Conservation (phyloP, 371 early-diverging fungal species). For the Mycotypha africana region DNA sequence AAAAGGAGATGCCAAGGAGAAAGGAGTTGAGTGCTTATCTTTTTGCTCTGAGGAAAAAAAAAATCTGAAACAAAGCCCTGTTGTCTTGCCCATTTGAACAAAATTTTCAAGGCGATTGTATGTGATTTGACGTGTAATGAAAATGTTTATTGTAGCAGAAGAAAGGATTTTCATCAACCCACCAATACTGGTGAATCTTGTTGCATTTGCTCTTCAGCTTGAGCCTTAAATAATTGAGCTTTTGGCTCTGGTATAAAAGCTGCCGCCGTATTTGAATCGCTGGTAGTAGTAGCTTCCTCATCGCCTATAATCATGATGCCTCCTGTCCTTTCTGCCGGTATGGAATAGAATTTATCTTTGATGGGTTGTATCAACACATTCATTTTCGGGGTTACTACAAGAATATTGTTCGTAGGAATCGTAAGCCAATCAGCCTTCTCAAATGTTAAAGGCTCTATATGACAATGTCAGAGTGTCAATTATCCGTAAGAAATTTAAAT, state of each 20-base stretch:
- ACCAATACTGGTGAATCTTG: too few species aligned
- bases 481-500: too few species aligned
- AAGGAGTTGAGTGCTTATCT: not conserved
- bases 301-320: conserved; percentile 33
- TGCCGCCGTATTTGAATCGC: too few species aligned
- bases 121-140: too few species aligned
- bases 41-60: too few species aligned
- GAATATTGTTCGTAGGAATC: conserved; percentile 73
- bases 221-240: conserved; percentile 29
- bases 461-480: too few species aligned
- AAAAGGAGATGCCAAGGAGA: not conserved
- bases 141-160: too few species aligned
- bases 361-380: conserved; percentile 77
- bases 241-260: conserved; percentile 43
- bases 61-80: too few species aligned
- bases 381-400: conserved; percentile 71
- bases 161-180: too few species aligned
- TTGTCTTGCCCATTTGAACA: too few species aligned
- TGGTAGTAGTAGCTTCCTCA: too few species aligned
- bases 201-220: conserved; percentile 16
- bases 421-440: conserved; percentile 81
- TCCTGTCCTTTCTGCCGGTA: conserved; percentile 30
- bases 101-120: too few species aligned
- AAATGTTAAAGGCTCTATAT: conserved; percentile 77
- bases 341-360: conserved; percentile 62